Evolutionary conservation across 768 basidiomycete genomes (phyloP).

Genomic region (Cyclocybe aegerita): DNA sequence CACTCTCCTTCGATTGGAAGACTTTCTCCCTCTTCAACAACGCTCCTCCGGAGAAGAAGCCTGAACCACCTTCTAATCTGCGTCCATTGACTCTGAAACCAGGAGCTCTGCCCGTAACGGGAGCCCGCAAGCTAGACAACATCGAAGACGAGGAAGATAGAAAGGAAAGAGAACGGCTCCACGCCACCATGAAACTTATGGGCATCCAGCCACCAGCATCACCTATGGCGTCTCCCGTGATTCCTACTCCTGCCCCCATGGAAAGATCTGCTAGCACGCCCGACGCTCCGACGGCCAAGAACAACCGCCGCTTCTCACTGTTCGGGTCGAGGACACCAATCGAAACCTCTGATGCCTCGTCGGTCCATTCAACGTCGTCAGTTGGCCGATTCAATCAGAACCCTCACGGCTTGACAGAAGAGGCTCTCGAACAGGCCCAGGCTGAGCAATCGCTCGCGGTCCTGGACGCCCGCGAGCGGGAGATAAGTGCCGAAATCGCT

Average conservation of each 20-base stretch:
- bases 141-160: constrained; percentile 92
- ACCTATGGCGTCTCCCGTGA: constrained; percentile 29
- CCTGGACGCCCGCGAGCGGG: constrained; percentile 78
- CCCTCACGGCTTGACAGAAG: constrained; percentile 59
- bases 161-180: constrained; percentile 80
- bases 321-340: constrained; percentile 52
- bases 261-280: constrained; percentile 25
- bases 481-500: constrained; percentile 70
- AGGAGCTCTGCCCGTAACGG: constrained; percentile 51
- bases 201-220: constrained; percentile 74
- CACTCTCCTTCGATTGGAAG: constrained; percentile 85
- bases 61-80: constrained; percentile 47
- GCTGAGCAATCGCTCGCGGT: constrained; percentile 74
- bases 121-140: constrained; percentile 80
- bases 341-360: constrained; percentile 46
- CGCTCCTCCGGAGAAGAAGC: constrained; percentile 53
- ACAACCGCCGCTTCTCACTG: constrained; percentile 64
- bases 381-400: constrained; percentile 27
- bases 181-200: constrained; percentile 93
- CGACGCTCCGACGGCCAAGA: constrained; percentile 28
- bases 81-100: constrained; percentile 76
- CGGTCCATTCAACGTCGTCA: constrained; percentile 43
- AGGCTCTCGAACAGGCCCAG: constrained; percentile 77
- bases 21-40: constrained; percentile 66
- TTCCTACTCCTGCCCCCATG: constrained; percentile 17